Conservation (phyloP, 768 basidiomycete species). For the Mrakia frigida region DNA sequence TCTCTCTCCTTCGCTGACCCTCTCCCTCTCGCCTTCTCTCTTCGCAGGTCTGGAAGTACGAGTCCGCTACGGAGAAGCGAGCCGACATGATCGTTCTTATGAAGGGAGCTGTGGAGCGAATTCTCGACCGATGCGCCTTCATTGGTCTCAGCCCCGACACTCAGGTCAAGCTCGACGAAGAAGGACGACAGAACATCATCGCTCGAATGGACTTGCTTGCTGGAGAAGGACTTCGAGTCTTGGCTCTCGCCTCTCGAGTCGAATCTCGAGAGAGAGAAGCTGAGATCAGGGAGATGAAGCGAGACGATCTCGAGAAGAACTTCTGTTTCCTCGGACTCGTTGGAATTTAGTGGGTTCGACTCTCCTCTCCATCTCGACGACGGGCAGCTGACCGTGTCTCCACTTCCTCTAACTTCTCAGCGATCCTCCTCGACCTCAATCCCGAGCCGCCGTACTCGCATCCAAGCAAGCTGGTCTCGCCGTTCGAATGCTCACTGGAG, state of each 20-base stretch:
- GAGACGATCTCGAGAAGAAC: constrained; percentile 51
- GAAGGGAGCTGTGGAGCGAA: constrained; percentile 49
- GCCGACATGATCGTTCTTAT: constrained; percentile 40
- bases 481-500: constrained; percentile 54
- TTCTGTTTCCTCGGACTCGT: constrained; percentile 54
- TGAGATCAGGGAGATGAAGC: constrained; percentile 39
- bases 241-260: constrained; percentile 42
- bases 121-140: constrained; percentile 51
- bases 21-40: constrained; percentile 39
- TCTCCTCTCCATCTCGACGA: too few species aligned
- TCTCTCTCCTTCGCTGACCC: constrained; percentile 37
- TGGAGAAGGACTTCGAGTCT: constrained; percentile 47
- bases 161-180: constrained; percentile 38
- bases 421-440: constrained; percentile 57
- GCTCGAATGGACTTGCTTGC: constrained; percentile 42
- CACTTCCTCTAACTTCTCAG: neutral
- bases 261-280: constrained; percentile 44
- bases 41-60: constrained; percentile 12
- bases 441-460: constrained; percentile 52
- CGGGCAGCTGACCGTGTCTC: neutral
- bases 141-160: constrained; percentile 38
- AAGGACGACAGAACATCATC: constrained; percentile 38
- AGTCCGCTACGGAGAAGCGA: neutral
- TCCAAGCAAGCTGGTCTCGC: constrained; percentile 55
- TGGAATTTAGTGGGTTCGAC: constrained; percentile 48